Conservation (phyloP, 805 yeast species). For the Martiniozyma abietophila region DNA sequence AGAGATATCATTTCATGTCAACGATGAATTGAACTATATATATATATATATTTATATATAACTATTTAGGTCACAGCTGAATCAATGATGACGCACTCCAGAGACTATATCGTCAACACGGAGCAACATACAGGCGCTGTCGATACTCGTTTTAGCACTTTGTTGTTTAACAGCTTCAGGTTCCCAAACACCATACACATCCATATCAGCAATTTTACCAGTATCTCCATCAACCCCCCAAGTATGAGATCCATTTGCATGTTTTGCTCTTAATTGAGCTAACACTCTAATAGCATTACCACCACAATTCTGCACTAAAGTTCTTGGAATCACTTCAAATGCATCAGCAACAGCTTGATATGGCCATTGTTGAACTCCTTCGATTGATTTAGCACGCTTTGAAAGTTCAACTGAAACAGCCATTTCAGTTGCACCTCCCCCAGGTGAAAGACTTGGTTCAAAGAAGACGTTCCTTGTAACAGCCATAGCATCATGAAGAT, state of each 20-base stretch:
- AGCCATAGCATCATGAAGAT: constrained; percentile 97
- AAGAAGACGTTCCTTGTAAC: constrained; percentile 92
- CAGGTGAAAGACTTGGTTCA: constrained; percentile 93
- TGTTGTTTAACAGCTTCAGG: constrained; percentile 98
- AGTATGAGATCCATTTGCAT: constrained; percentile 79
- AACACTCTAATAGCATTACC: constrained; percentile 88
- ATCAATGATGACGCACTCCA: constrained; percentile 67
- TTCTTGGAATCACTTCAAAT: constrained; percentile 96
- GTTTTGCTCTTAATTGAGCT: constrained; percentile 91
- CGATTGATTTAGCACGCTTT: constrained; percentile 84
- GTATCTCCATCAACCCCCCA: constrained; percentile 92
- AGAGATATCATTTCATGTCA: too few species aligned
- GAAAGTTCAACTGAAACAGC: constrained; percentile 84
- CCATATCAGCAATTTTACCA: constrained; percentile 94
- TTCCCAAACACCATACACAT: constrained; percentile 95
- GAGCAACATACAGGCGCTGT: constrained; percentile 86
- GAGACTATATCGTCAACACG: constrained; percentile 97
- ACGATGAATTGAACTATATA: too few species aligned
- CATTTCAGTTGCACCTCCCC: constrained; percentile 99
- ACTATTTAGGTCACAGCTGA: too few species aligned
- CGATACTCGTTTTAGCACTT: constrained; percentile 95
- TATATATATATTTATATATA: too few species aligned
- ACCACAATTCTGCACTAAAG: constrained; percentile 95
- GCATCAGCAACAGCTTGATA: constrained; percentile 99
- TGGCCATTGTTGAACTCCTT: constrained; percentile 97